These are phyloP conservation scores for Aureobasidium vineae DNA, from an alignment of 2,329 filamentous ascomycete species.

Conservation along the genomic window DNA sequence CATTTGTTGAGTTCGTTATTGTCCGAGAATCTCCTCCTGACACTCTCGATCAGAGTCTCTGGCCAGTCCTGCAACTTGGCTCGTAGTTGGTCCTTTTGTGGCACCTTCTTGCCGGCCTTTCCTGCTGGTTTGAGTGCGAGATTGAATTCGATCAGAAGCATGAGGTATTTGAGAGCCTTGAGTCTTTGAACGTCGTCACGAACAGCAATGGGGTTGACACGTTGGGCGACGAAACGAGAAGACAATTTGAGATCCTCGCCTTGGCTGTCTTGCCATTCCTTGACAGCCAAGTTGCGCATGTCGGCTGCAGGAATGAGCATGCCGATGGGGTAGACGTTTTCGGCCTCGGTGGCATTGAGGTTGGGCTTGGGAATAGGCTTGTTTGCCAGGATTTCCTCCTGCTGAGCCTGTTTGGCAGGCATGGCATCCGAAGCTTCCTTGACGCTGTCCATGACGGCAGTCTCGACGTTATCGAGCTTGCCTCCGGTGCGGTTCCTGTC, in stretches of 20 bases:
- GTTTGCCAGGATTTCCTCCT: conserved; percentile 61
- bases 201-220: conserved; percentile 59
- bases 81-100: conserved; percentile 61
- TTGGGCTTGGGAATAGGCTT: conserved; percentile 74
- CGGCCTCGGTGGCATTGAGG: conserved; percentile 61
- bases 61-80: conserved; percentile 56
- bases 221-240: conserved; percentile 64
- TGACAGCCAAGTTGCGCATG: conserved; percentile 65
- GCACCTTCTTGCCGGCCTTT: conserved; percentile 50
- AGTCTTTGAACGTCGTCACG: conserved; percentile 50
- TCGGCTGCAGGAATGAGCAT: conserved; percentile 66
- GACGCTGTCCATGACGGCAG: conserved; percentile 63
- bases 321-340: conserved; percentile 70
- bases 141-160: conserved; percentile 51
- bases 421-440: conserved; percentile 62
- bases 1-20: conserved; percentile 65
- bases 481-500: conserved; percentile 44
- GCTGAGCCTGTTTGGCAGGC: conserved; percentile 64
- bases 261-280: conserved; percentile 69
- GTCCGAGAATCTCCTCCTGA: conserved; percentile 68
- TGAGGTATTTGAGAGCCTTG: conserved; percentile 51
- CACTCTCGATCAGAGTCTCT: conserved; percentile 62
- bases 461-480: conserved; percentile 56
- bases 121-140: conserved; percentile 40
- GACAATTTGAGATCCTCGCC: conserved; percentile 57